Evolutionary conservation across 169 alveolate species (phyloP).

Genomic region (Plasmodium gallinaceum): DNA sequence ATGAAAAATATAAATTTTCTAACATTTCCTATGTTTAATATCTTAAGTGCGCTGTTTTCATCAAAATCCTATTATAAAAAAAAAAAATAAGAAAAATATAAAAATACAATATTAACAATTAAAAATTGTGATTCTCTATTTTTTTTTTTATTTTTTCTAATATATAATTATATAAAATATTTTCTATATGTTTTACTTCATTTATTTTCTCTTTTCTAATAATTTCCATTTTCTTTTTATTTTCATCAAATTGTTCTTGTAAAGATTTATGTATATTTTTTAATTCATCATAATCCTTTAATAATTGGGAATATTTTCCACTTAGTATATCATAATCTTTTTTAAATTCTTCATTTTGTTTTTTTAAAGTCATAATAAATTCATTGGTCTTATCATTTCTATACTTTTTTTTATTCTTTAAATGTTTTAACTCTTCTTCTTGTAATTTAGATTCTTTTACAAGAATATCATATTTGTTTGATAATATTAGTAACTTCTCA

Average conservation of each 20-base stretch:
- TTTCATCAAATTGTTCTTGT: conserved; percentile 49
- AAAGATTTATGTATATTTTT: conserved; percentile 15
- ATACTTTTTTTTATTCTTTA: conserved; percentile 70
- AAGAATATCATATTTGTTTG: conserved; percentile 58
- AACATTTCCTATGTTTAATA: conserved; percentile 47
- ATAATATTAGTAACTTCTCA: conserved; percentile 38
- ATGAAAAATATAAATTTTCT: conserved; percentile 1
- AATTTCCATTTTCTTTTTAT: conserved; percentile 13
- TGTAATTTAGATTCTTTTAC: conserved; percentile 64
- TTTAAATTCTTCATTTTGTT: conserved; percentile 68
- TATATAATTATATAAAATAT: not conserved
- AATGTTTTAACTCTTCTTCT: conserved; percentile 74
- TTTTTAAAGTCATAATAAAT: conserved; percentile 37
- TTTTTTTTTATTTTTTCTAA: too few species aligned
- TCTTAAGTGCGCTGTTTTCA: conserved; percentile 41
- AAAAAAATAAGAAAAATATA: not conserved
- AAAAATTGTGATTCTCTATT: too few species aligned
- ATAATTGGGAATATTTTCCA: conserved; percentile 33
- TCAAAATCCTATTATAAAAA: conserved; percentile 32
- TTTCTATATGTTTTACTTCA: conserved; percentile 7
- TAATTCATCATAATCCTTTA: conserved; percentile 16
- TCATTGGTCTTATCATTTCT: conserved; percentile 67
- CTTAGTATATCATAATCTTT: conserved; percentile 40
- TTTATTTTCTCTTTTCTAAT: conserved; percentile 15
- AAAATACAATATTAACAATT: too few species aligned